Evolutionary conservation across 2,329 filamentous ascomycete species (phyloP), one percentile per base, ranked within the genome.

Genomic region (Pyricularia pennisetigena): DNA sequence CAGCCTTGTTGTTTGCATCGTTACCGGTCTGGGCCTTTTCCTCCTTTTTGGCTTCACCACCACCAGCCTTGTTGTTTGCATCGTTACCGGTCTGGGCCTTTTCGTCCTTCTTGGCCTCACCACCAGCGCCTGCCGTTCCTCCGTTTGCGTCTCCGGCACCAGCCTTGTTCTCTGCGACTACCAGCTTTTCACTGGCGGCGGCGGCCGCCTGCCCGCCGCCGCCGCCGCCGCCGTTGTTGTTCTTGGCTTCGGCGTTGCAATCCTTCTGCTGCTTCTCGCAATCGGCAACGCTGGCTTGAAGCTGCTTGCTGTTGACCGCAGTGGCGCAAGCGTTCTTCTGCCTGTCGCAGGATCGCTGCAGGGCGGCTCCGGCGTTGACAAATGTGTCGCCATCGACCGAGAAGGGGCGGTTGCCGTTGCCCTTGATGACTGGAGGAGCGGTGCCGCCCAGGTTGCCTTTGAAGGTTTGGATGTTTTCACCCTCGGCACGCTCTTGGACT

Each of bases 241-340:
- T 32, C 4, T 32, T 32, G 30, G 30, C 30, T 9, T 32, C 5
- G 30, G 30, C 30, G 9, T 32, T 32, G 41, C 41, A 49, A 2
- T 49, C 41, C 41, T 49, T 49, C 41, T 49, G 16, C 41, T 49
- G 41, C 41, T 20, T 49, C 7, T 49, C 41, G 20, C 41, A 49
- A 4, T n/a, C 16, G 41, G 41, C 41, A n/a, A 49, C 41, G 20
- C 16, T 49, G 16, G 7, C 41, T n/a, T 49, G 16, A n/a, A 49
- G 3, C 14, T 20, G 4, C 41, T 49, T 49, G 12, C 71, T 70
- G 70, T 81, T 81, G 32, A 78, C 79, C 10, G 75, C 73, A 69
- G 81, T 76, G 9, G 79, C 78, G 68, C 81, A 82, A 3, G 73
- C 75, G 69, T 82, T 82, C 73, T 80, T 78, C 72, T 82, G 81